Percentiles rank a stretch among this genome's conserved stretches.
These are phyloP conservation scores for Aspergillus bridgeri DNA, from an alignment of 495 filamentous ascomycete genomes.

Conservation along the genomic window DNA sequence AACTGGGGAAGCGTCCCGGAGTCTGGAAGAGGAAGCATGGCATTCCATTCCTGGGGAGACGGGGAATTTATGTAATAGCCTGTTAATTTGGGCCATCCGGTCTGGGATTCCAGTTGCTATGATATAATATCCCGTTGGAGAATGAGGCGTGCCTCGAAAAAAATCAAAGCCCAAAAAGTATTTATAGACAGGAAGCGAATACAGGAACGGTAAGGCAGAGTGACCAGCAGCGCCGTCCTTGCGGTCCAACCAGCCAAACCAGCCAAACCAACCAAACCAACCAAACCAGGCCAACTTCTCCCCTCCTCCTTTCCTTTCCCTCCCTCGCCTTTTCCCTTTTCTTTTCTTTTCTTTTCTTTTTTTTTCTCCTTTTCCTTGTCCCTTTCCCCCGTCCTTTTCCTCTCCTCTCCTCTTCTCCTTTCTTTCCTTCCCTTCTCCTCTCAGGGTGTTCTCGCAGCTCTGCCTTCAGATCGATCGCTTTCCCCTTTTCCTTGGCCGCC, in stretches of 20 bases:
- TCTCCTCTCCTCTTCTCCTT: slow-evolving; percentile 1
- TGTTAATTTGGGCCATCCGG: not conserved
- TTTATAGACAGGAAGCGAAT: slow-evolving; percentile 4
- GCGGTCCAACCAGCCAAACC: slow-evolving; percentile 11
- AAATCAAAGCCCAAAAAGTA: not conserved
- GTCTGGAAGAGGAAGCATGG: not conserved
- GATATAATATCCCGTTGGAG: not conserved
- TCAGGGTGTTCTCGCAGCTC: slow-evolving; percentile 26
- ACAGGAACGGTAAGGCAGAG: slow-evolving; percentile 2
- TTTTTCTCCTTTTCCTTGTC: slow-evolving; percentile 8
- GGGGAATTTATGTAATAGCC: not conserved
- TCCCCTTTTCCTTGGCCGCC: slow-evolving; percentile 45
- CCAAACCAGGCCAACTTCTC: not conserved
- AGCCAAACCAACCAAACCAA: too few species aligned
- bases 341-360: slow-evolving; percentile 12
- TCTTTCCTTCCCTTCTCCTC: slow-evolving; percentile 7
- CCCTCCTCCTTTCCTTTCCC: slow-evolving; percentile 3
- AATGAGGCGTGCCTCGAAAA: not conserved
- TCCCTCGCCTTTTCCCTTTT: slow-evolving; percentile 16
- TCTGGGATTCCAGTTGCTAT: not conserved
- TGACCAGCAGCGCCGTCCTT: slow-evolving; percentile 18
- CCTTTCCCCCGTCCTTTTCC: slow-evolving; percentile 12
- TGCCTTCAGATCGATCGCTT: slow-evolving; percentile 39
- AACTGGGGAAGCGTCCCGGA: not conserved
- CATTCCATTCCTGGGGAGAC: not conserved